Conservation (phyloP, 2,329 filamentous ascomycete genomes). For the Calonectria pauciramosa region DNA sequence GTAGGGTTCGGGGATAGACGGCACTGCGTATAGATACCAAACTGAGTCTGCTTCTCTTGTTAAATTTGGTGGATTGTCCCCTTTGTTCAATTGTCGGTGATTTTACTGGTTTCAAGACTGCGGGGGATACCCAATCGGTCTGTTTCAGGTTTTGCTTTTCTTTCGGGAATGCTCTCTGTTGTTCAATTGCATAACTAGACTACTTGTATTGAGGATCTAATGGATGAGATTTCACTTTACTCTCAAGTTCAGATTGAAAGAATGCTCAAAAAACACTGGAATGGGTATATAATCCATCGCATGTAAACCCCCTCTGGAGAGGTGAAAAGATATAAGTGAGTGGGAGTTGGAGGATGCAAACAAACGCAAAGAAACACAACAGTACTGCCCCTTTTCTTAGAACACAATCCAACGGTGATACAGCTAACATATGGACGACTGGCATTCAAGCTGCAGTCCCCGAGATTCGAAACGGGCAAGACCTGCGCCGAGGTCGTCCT, state of each 20-base stretch:
- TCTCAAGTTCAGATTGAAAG: not conserved
- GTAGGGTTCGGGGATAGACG: slow-evolving; percentile 44
- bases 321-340: not conserved
- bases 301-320: not conserved
- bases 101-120: not conserved
- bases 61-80: not conserved
- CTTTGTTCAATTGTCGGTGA: not conserved
- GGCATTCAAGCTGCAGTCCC: not conserved
- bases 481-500: not conserved
- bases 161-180: slow-evolving; percentile 10
- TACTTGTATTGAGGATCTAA: not conserved
- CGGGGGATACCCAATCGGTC: not conserved
- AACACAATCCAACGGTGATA: not conserved
- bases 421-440: not conserved
- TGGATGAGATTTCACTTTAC: not conserved
- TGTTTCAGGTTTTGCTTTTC: not conserved
- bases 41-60: slow-evolving; percentile 36
- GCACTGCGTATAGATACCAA: slow-evolving; percentile 48
- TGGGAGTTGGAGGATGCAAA: not conserved
- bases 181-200: not conserved
- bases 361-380: not conserved
- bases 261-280: not conserved
- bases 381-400: not conserved
- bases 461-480: not conserved
- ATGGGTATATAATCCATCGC: not conserved